Evolutionary conservation across 108 stramenopile species (phyloP), one percentile per base, ranked within the genome.

Genomic region (Parietichytrium sp.): DNA sequence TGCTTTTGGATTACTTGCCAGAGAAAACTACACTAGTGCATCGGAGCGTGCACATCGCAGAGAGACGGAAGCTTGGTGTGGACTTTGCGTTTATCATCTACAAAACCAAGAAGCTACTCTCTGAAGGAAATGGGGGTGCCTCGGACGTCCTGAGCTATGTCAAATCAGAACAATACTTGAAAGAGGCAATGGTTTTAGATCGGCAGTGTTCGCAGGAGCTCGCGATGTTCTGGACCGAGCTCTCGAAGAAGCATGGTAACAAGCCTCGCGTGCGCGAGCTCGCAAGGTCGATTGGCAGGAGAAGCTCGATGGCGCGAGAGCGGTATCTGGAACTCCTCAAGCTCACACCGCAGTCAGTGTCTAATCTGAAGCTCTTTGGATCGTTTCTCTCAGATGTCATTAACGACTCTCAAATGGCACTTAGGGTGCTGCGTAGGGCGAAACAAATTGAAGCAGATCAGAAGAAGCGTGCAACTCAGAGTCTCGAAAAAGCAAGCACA

Each of bases 181-280:
- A 72, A 42, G 61, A 72, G 61, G 61, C 61, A 8, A 42, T 72
- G 61, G 61, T 6, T 10, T 25, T 72, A 6, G 61, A 72, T 25
- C 38, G 45, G 42, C 61, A 25, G n/a, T 72, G 61, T 42, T 45
- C 61, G 6, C 20, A 33, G 10, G 61, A 72, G 1, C 61, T 72
- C 10, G 61, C 20, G 38, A 72, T 45, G 42, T 72, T 72, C 20
- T 72, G 61, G 61, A 42, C 36, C 42, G 61, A 72, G 2, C 3
- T 72, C n/a, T 42, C 36, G 38, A 33, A 72, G 61, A 42, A 33
- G 36, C 33, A 72, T 27, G 38, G 38, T 6, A 42, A 72, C 2
- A 42, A 45, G 38, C 20, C 33, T 42, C 36, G 45, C 23, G 61
- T 72, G 6, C 29, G 61, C 10, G 6, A 72, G 10, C 61, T 72